Conservation (phyloP, 1,284 basidiomycete genomes). For the Fistulina hepatica region DNA sequence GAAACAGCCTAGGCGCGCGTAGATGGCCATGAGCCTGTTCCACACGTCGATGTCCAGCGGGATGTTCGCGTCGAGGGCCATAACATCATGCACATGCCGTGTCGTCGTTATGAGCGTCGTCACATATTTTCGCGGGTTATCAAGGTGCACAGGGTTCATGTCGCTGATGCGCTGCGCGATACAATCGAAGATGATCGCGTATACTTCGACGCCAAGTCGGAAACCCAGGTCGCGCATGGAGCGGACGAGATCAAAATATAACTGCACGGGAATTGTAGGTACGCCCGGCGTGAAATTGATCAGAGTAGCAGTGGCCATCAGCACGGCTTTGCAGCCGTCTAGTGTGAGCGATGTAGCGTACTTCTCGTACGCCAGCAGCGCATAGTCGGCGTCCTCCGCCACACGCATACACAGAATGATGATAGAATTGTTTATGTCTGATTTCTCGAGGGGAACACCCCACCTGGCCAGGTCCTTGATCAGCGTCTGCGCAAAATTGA, state of each 20-base stretch:
- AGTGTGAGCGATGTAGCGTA: conserved; percentile 37
- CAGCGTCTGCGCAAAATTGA: no score
- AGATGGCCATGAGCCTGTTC: conserved; percentile 87
- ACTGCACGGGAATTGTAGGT: conserved; percentile 42
- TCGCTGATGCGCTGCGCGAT: conserved; percentile 35
- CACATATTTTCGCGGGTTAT: conserved; percentile 17
- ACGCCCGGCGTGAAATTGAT: no score
- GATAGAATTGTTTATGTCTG: conserved; percentile 10
- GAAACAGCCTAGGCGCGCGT: conserved; percentile 65
- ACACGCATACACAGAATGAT: conserved; percentile 11
- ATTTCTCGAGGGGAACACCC: conserved; percentile 11
- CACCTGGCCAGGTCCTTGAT: no score
- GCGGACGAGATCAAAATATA: conserved; percentile 69
- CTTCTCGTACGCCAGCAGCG: conserved; percentile 48
- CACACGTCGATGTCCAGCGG: conserved; percentile 68
- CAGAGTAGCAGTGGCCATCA: conserved; percentile 56
- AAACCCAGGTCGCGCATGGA: conserved; percentile 73
- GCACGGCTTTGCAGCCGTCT: conserved; percentile 47
- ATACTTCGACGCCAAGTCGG: conserved; percentile 48
- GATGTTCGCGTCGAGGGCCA: conserved; percentile 69
- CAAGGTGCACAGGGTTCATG: conserved; percentile 14
- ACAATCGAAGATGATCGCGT: conserved; percentile 61
- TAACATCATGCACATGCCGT: conserved; percentile 65
- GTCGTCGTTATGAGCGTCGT: conserved; percentile 37
- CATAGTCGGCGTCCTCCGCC: conserved; percentile 45